phyloP scores from a whole-genome alignment of 306 rosid species.

The Rosa multiflora region DNA sequence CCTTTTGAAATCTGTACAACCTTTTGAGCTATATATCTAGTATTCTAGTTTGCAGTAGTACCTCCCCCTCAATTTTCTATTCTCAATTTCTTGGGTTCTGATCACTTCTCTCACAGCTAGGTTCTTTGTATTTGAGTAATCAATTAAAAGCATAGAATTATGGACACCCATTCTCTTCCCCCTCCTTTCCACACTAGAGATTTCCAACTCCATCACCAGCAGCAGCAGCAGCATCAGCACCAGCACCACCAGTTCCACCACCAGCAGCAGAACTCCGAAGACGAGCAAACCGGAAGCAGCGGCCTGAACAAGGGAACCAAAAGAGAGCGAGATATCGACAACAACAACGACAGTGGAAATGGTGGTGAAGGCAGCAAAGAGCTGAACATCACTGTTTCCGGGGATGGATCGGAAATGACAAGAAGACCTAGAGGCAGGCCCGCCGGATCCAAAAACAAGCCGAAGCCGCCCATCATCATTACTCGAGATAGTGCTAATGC shows the following conservation, averaged over 20 bases:
- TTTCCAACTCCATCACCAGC: slow-evolving; percentile 70
- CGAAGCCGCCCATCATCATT: slow-evolving; percentile 93
- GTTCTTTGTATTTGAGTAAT: neutral
- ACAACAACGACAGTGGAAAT: slow-evolving; percentile 20
- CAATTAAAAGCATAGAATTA: slow-evolving; percentile 13
- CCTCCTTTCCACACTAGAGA: slow-evolving; percentile 85
- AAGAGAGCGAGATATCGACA: slow-evolving; percentile 53
- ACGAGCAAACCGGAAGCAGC: slow-evolving; percentile 75
- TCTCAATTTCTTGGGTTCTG: slow-evolving; percentile 13
- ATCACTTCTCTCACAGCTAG: slow-evolving; percentile 5
- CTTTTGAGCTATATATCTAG: slow-evolving; percentile 12
- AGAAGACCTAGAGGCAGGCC: slow-evolving; percentile 89
- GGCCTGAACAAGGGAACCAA: slow-evolving; percentile 52
- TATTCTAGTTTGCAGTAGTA: neutral
- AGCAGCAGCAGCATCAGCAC: slow-evolving; percentile 39
- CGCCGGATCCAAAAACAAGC: slow-evolving; percentile 94
- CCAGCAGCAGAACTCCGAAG: slow-evolving; percentile 61
- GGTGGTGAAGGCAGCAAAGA: slow-evolving; percentile 38
- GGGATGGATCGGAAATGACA: slow-evolving; percentile 46
- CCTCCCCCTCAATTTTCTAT: neutral
- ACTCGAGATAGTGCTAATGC: slow-evolving; percentile 97
- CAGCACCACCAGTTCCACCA: slow-evolving; percentile 45
- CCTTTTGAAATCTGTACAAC: slow-evolving; percentile 10
- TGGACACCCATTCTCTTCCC: slow-evolving; percentile 93
- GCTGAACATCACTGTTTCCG: slow-evolving; percentile 10